A percentile compares a stretch with the other conserved stretches of the same genome.
These are phyloP conservation scores for Rhododendron simsii DNA, from an alignment of 148 eudicot genomes.

Conservation along the genomic window DNA sequence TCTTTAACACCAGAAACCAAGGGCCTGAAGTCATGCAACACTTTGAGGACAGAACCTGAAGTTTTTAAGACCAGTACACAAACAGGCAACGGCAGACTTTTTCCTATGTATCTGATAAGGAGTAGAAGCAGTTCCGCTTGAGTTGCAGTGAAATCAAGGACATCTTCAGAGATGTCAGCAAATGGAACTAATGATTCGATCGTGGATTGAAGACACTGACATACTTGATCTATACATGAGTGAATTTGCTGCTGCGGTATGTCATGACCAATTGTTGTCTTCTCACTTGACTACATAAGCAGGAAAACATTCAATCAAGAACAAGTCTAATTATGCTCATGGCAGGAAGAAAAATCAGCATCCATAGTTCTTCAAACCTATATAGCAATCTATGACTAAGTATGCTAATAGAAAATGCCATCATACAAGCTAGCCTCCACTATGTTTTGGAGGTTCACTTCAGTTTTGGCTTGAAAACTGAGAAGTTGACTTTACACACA, in stretches of 20 bases:
- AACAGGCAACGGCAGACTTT: constrained; percentile 31
- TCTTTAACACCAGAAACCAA: constrained; percentile 36
- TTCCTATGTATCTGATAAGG: constrained; percentile 37
- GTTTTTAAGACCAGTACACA: constrained; percentile 51
- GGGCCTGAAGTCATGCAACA: constrained; percentile 41
- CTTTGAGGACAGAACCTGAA: constrained; percentile 61
- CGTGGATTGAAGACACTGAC: constrained; percentile 42
- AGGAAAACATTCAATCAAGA: constrained; percentile 8
- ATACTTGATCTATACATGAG: constrained; percentile 53
- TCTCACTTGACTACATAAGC: constrained; percentile 40
- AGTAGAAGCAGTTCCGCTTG: constrained; percentile 70
- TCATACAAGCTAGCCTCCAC: neutral
- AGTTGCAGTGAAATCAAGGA: constrained; percentile 48
- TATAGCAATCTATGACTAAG: neutral
- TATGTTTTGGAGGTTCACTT: neutral
- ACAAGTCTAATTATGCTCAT: neutral
- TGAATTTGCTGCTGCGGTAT: constrained; percentile 45
- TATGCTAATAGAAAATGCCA: neutral
- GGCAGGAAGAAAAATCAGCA: neutral
- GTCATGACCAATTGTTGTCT: constrained; percentile 21
- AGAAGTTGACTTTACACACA: neutral
- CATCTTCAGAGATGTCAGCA: constrained; percentile 51
- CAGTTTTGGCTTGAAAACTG: neutral
- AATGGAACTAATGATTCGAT: constrained; percentile 42
- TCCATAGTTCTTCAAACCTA: neutral